Conservation (phyloP, 2,329 filamentous ascomycete species). For the Calonectria pteridis region DNA sequence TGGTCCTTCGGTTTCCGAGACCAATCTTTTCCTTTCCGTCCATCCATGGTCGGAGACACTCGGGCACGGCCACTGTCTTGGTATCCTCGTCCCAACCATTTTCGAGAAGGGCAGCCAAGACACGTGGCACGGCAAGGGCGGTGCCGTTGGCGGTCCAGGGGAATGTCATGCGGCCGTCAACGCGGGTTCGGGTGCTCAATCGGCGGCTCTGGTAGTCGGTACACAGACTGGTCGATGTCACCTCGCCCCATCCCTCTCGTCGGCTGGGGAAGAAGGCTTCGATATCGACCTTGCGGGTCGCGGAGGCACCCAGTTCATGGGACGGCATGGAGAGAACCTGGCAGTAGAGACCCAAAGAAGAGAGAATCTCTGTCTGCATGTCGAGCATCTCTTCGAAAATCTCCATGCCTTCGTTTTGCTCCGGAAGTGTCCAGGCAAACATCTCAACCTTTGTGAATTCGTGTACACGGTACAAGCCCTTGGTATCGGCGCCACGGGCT, state of each 20-base stretch:
- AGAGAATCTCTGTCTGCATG: conserved; percentile 87
- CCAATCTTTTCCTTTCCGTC: conserved; percentile 77
- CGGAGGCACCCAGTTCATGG: conserved; percentile 88
- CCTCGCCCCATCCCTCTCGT: conserved; percentile 82
- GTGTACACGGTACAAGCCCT: conserved; percentile 95
- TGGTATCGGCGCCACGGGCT: conserved; percentile 88
- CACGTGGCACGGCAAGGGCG: conserved; percentile 88
- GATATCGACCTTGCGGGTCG: conserved; percentile 89
- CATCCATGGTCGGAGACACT: conserved; percentile 88
- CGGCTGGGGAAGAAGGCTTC: conserved; percentile 94
- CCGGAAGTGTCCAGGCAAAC: conserved; percentile 88
- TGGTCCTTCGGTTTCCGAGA: conserved; percentile 44
- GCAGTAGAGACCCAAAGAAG: conserved; percentile 82
- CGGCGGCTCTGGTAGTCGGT: conserved; percentile 94
- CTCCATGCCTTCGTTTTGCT: conserved; percentile 60
- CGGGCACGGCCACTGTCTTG: conserved; percentile 78
- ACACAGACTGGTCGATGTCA: conserved; percentile 91
- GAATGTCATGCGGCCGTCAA: conserved; percentile 72
- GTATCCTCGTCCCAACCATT: conserved; percentile 85
- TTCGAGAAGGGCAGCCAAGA: conserved; percentile 90
- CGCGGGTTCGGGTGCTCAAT: conserved; percentile 79
- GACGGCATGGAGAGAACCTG: conserved; percentile 94
- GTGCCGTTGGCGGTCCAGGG: conserved; percentile 96
- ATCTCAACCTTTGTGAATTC: conserved; percentile 99
- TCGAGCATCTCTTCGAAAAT: conserved; percentile 88